A percentile compares a stretch with the other conserved stretches of the same genome.
These are phyloP conservation scores for Colletotrichum nymphaeae DNA, from an alignment of 2,329 filamentous ascomycete genomes.

Conservation along the genomic window DNA sequence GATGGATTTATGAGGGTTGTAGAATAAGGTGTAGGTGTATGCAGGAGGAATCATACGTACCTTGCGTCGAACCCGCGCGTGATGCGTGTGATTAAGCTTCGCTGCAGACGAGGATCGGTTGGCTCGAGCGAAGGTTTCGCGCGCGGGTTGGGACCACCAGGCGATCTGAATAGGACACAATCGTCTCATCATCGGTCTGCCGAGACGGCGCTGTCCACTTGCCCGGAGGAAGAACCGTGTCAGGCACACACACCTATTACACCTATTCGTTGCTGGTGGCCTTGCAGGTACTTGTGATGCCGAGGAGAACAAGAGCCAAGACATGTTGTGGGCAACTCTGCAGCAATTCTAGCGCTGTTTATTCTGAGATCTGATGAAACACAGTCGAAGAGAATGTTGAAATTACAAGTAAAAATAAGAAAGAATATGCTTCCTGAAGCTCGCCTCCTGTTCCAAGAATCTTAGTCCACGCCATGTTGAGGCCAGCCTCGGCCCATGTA, in stretches of 20 bases:
- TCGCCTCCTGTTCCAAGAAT: not conserved
- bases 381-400: not conserved
- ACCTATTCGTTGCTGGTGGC: too few relatives aligned
- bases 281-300: not conserved
- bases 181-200: conserved; percentile 1
- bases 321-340: not conserved
- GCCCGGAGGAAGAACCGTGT: not conserved
- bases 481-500: conserved; percentile 32
- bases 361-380: not conserved
- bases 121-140: conserved; percentile 15
- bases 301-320: not conserved
- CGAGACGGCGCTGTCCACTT: not conserved
- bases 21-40: not conserved
- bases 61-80: not conserved
- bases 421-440: not conserved
- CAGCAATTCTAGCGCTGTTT: not conserved
- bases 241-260: too few relatives aligned
- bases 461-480: conserved; percentile 12
- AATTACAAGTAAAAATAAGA: not conserved
- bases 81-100: not conserved
- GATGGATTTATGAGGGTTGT: conserved; percentile 16
- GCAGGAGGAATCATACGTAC: not conserved
- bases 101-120: conserved; percentile 15
- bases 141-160: not conserved
- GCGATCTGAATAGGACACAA: conserved; percentile 11